Base-by-base conservation (phyloP, 129 eudicot genomes). In the Escallonia herrerae region DNA sequence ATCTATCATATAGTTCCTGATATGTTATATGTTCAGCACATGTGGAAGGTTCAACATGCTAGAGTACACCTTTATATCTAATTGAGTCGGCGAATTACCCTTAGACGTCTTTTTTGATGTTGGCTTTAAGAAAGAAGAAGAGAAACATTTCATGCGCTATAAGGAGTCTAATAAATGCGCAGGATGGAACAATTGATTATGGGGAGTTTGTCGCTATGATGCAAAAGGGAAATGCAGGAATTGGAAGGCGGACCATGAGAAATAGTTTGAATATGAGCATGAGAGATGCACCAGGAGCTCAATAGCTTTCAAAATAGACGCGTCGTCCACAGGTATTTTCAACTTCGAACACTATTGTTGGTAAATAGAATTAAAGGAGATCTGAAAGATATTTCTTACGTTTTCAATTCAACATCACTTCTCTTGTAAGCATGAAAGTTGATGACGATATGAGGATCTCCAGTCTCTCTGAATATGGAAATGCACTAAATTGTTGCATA, bases 211-310 rank as follows among this genome's bases (percentile, higher is more conserved):
- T 53, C n/a, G 33, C 33, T 53, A 53, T 53, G 58, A 53, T 53
- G 58, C 58, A 53, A 53, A 53, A 84, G 63, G 95, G 87, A 62
- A 87, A 87, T 79, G 86, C 81, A 47, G 95, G 95, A 43, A 63
- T 91, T 46, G 95, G 97, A 61, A 85, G 97, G 49, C 79, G 97
- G 71, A 87, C 97, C 8, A 91, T 91, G 97, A 78, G 94, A 77
- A 86, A 80, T 62, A 90, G 97, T 78, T 70, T 90, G 70, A 90
- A 86, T 77, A 77, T 90, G 64, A 84, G 93, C 87, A 84, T 79
- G 85, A 79, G 89, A 75, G 95, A 81, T 64, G 79, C 86, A 60
- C 76, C 79, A 1, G 81, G 83, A 68, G 80, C 89, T 77, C 70
- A 69, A 51, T 70, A 74, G 79, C 53, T 58, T 50, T 42, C 60